Conservation (phyloP, 148 eudicot species). For the Euryodendron excelsum region DNA sequence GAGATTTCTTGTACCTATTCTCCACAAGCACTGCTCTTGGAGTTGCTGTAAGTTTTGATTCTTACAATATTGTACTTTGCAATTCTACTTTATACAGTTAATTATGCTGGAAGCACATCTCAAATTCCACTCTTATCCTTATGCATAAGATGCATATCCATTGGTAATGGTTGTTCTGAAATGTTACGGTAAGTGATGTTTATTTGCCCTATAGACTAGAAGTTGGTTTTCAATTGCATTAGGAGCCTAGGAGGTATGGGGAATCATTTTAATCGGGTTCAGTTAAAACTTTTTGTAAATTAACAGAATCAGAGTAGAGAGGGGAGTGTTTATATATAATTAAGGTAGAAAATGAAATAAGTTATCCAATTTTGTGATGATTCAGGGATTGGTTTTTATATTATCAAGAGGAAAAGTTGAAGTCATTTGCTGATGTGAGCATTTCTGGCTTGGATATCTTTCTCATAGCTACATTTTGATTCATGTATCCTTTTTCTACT, state of each 20-base stretch:
- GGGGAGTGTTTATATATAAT: not conserved
- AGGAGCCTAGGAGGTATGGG: not conserved
- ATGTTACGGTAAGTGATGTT: not conserved
- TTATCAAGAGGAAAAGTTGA: not conserved
- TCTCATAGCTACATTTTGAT: not conserved
- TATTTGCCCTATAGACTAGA: not conserved
- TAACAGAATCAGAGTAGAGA: not conserved
- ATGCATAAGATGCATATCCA: not conserved
- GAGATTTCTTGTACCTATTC: slow-evolving; percentile 82
- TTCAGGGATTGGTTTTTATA: not conserved
- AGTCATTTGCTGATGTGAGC: not conserved
- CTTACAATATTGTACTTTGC: not conserved
- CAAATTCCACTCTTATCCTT: not conserved
- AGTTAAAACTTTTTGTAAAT: not conserved
- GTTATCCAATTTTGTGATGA: not conserved
- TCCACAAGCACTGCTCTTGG: slow-evolving; percentile 82
- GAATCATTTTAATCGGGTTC: not conserved
- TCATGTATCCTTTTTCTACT: not conserved
- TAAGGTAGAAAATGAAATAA: not conserved
- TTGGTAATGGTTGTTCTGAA: not conserved
- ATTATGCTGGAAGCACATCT: not conserved
- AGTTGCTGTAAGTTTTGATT: slow-evolving; percentile 54
- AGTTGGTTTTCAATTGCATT: not conserved
- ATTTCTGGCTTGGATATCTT: not conserved
- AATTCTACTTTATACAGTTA: not conserved